Percentiles rank a stretch among this genome's conserved stretches.
These are phyloP conservation scores for Dothistroma pini DNA, from an alignment of 2,329 filamentous ascomycete species.

Conservation along the genomic window DNA sequence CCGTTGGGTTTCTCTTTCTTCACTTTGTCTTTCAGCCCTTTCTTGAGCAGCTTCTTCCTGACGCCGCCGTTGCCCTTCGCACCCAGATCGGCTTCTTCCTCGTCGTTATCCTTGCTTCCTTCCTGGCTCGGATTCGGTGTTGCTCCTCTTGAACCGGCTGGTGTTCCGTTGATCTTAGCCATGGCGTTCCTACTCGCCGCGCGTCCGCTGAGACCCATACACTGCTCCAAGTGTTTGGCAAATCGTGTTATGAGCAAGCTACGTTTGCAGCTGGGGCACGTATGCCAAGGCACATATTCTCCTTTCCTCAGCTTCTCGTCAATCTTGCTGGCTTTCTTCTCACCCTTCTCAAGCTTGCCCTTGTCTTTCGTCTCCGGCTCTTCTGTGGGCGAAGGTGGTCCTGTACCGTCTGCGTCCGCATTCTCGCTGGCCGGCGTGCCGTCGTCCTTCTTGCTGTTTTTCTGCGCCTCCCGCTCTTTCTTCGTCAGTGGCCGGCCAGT, in stretches of 20 bases:
- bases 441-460: slow-evolving; percentile 44
- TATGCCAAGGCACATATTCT: slow-evolving; percentile 53
- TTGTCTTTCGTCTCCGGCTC: slow-evolving; percentile 28
- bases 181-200: slow-evolving; percentile 49
- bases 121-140: slow-evolving; percentile 33
- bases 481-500: slow-evolving; percentile 55
- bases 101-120: slow-evolving; percentile 23
- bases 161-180: slow-evolving; percentile 42
- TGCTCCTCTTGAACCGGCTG: slow-evolving; percentile 31
- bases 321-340: slow-evolving; percentile 40
- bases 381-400: slow-evolving; percentile 32
- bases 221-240: slow-evolving; percentile 59
- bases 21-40: slow-evolving; percentile 42
- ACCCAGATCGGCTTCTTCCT: slow-evolving; percentile 29
- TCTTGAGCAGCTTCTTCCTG: slow-evolving; percentile 38
- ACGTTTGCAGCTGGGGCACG: slow-evolving; percentile 59
- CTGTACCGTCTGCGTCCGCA: slow-evolving; percentile 35
- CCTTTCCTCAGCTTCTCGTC: slow-evolving; percentile 48
- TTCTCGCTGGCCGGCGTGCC: slow-evolving; percentile 46
- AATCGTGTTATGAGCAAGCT: slow-evolving; percentile 59
- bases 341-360: slow-evolving; percentile 44
- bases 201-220: slow-evolving; percentile 55
- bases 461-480: slow-evolving; percentile 66
- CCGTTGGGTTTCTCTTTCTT: slow-evolving; percentile 42
- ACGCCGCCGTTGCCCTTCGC: slow-evolving; percentile 30